A percentile compares a stretch with the other conserved stretches of the same genome.
phyloP scores from a whole-genome alignment of 2,329 filamentous ascomycete species.

The Sporothrix euskadiensis region DNA sequence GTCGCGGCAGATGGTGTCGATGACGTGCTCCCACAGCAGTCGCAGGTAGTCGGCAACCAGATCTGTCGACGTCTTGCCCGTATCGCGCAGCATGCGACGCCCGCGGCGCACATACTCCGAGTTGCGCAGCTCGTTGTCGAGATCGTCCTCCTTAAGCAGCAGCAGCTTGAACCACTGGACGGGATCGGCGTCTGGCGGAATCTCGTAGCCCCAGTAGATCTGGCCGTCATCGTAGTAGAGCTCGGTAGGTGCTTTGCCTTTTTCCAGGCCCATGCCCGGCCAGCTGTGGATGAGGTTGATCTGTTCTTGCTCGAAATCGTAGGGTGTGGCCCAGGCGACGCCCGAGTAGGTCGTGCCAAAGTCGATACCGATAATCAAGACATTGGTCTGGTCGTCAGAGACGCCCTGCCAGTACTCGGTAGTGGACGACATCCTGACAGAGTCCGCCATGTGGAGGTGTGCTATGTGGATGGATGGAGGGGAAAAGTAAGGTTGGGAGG shows the following conservation, averaged over 20 bases:
- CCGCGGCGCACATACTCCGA: constrained; percentile 24
- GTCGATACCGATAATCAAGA: constrained; percentile 30
- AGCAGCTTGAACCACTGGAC: constrained; percentile 32
- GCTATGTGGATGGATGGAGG: neutral
- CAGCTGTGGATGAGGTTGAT: constrained; percentile 30
- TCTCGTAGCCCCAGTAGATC: constrained; percentile 30
- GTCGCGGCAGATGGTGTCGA: constrained; percentile 34
- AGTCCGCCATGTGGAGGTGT: neutral
- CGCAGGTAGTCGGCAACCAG: constrained; percentile 41
- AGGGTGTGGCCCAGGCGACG: constrained; percentile 29
- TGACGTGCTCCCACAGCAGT: constrained; percentile 40
- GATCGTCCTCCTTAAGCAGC: constrained; percentile 28
- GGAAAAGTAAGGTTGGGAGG: neutral
- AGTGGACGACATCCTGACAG: constrained; percentile 20
- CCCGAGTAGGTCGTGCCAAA: constrained; percentile 32
- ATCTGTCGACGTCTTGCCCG: constrained; percentile 33
- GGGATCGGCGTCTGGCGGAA: constrained; percentile 27
- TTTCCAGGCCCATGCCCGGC: constrained; percentile 33
- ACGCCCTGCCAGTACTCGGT: constrained; percentile 25
- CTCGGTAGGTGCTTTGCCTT: constrained; percentile 31
- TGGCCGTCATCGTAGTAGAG: constrained; percentile 28
- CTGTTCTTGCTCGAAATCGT: constrained; percentile 26
- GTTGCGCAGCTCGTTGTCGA: constrained; percentile 24
- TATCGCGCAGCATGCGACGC: constrained; percentile 17
- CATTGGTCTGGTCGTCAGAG: constrained; percentile 25